Base-by-base conservation (phyloP, 768 basidiomycete species). In the Pisolithus microcarpus region DNA sequence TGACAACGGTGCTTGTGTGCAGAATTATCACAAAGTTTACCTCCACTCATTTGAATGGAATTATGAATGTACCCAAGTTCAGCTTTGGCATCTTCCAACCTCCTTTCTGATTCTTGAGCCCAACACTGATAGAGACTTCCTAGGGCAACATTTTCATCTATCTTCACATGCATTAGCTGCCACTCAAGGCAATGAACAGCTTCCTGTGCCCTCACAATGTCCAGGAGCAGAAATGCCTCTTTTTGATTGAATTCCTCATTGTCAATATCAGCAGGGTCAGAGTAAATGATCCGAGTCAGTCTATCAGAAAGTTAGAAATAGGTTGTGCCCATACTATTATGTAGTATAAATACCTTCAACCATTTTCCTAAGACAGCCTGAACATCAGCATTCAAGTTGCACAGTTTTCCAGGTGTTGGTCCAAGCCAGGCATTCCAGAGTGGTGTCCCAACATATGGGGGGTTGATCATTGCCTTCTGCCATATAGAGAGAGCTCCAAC, bases 221-320 rank as follows among this genome's bases (percentile, higher is more conserved):
- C 38, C n/a, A 39, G 38, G 38, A 39, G 16, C n/a, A n/a, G 18
- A n/a, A 39, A 21, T 18, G 38, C 38, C 21, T 39, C 38, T 18
- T 39, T n/a, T 5, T 39, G n/a, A n/a, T 39, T 16, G 18, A 39
- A 39, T 39, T 16, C 38, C 18, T 16, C 38, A 39, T 18, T 4
- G 7, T 39, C 38, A 39, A 18, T n/a, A n/a, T 39, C 64, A 5
- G 74, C 57, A 1, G 73, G 72, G 38, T 39, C n/a, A 28, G 28
- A 28, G 28, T 28, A 28, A n/a, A n/a, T n/a, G n/a, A 28, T 28
- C 28, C 28, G 9, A 7, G 28, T 28, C 28, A 28, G 28, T 28
- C 28, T 28, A 28, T 28, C 28, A 28, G 28, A 28, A 28, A 28
- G 28, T 28, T 28, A 28, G 28, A 28, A 28, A 28, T 28, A 7